Evolutionary conservation across 176 grass and related monocot genomes (phyloP).

Genomic region (Oryza brachyantha): DNA sequence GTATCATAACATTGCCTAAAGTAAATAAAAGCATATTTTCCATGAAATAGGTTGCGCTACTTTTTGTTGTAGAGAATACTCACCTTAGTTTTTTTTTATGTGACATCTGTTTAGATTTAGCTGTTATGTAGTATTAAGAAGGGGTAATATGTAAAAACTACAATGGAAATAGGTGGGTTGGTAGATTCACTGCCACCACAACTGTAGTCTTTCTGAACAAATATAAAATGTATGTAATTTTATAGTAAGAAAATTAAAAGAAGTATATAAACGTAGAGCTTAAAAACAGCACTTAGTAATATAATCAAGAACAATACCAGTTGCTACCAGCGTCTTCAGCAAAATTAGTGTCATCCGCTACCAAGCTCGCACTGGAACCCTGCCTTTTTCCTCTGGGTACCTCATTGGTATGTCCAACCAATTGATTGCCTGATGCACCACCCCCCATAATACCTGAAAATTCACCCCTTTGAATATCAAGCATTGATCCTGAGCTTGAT

Average conservation of each 20-base stretch:
- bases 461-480: constrained; percentile 76
- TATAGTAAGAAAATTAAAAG: not conserved
- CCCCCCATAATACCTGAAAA: constrained; percentile 45
- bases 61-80: too few relatives aligned
- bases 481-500: constrained; percentile 55
- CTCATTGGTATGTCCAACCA: constrained; percentile 47
- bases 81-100: too few relatives aligned
- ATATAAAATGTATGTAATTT: too few relatives aligned
- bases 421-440: constrained; percentile 31
- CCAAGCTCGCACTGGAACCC: constrained; percentile 39
- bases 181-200: too few relatives aligned
- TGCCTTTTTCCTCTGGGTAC: constrained; percentile 45
- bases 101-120: too few relatives aligned
- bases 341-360: constrained; percentile 39
- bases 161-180: too few relatives aligned
- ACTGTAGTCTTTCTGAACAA: too few relatives aligned
- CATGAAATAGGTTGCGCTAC: too few relatives aligned
- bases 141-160: too few relatives aligned
- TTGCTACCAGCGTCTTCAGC: constrained; percentile 37
- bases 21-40: too few relatives aligned
- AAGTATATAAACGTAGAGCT: not conserved
- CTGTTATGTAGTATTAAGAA: too few relatives aligned
- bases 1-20: too few relatives aligned
- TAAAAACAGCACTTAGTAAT: constrained; percentile 1
- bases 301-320: constrained; percentile 49